phyloP scores from a whole-genome alignment of 331 rosid genomes.

The Malus hybrid region DNA sequence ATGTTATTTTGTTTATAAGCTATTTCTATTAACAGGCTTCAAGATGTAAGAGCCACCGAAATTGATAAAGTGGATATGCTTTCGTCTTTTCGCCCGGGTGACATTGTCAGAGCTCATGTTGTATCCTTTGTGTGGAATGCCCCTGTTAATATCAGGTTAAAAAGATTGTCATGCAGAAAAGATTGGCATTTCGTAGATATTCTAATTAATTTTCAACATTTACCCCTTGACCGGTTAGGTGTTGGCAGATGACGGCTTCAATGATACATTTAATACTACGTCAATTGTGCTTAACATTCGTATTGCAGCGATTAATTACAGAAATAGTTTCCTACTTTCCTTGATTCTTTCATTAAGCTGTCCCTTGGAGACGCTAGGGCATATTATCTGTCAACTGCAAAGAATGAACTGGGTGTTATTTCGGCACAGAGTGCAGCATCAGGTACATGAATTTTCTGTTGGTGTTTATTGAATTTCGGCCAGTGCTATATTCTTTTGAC shows the following conservation, averaged over 20 bases:
- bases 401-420: constrained; percentile 86
- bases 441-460: constrained; percentile 30
- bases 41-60: constrained; percentile 93
- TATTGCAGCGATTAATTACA: not conserved
- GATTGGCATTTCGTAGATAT: not conserved
- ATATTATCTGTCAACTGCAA: constrained; percentile 76
- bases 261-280: not conserved
- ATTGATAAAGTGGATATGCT: constrained; percentile 96
- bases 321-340: constrained; percentile 23
- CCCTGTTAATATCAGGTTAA: not conserved
- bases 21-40: constrained; percentile 58
- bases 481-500: too few relatives aligned
- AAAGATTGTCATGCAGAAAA: not conserved
- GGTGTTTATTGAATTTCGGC: too few relatives aligned
- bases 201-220: not conserved
- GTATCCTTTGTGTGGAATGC: constrained; percentile 39
- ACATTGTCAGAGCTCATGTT: constrained; percentile 73
- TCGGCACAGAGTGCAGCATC: constrained; percentile 74
- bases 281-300: too few relatives aligned
- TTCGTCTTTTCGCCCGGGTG: constrained; percentile 66
- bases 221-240: not conserved
- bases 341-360: constrained; percentile 39
- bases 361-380: constrained; percentile 96
- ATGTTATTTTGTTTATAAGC: constrained; percentile 2
- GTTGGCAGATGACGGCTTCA: not conserved